These are phyloP conservation scores for Rhodamnia argentea DNA, from an alignment of 345 rosid genomes.

Conservation along the genomic window DNA sequence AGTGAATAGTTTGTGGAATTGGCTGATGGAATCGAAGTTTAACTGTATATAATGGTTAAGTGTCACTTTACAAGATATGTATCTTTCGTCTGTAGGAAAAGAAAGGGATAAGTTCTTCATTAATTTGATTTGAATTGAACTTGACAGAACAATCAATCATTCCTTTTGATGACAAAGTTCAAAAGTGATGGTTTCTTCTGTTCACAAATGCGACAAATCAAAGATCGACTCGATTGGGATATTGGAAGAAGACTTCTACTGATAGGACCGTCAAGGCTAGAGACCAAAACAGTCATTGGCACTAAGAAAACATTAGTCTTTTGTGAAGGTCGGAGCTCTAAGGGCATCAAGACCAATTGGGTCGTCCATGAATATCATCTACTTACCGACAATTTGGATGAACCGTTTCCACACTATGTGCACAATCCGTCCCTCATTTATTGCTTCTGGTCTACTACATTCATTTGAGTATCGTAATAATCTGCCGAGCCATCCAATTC, in stretches of 20 bases:
- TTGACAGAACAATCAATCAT: background rate
- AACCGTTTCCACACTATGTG: background rate
- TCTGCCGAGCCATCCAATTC: background rate
- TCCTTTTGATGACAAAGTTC: background rate
- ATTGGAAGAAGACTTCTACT: background rate
- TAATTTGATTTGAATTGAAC: background rate
- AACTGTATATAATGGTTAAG: background rate
- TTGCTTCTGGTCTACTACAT: background rate
- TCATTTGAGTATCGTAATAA: background rate
- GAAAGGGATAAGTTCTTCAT: background rate
- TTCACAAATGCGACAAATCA: background rate
- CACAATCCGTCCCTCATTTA: background rate
- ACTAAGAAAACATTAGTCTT: background rate
- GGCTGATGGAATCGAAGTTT: background rate
- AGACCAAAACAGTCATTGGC: background rate
- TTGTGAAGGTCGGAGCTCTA: background rate
- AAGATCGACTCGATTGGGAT: background rate
- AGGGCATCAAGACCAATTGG: background rate
- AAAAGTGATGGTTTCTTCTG: slow-evolving; percentile 3
- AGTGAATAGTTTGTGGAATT: background rate
- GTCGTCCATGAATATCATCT: background rate
- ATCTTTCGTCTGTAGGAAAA: background rate
- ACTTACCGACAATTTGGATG: background rate
- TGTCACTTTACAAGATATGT: background rate
- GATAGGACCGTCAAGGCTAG: background rate